Evolutionary conservation across 2,329 filamentous ascomycete species (phyloP).

Genomic region (Trichoderma endophyticum): DNA sequence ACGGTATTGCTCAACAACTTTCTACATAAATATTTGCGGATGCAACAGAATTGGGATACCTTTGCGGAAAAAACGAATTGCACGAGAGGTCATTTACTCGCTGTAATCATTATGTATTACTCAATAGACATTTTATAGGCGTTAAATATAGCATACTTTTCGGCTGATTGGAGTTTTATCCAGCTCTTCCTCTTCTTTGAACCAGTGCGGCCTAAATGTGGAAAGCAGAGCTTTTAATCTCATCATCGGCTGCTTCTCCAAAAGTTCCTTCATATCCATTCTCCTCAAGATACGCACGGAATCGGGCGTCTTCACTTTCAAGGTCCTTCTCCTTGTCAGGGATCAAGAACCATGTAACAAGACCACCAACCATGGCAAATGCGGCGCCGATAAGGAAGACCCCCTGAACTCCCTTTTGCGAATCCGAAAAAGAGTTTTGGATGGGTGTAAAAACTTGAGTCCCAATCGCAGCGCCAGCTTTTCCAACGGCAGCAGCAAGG

Average conservation of each 20-base stretch:
- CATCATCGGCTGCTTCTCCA: neutral
- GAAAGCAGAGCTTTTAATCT: neutral
- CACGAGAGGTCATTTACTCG: neutral
- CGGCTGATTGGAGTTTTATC: neutral
- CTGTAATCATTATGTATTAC: neutral
- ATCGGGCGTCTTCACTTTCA: constrained; percentile 23
- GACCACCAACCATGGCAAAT: constrained; percentile 26
- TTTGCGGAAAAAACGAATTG: neutral
- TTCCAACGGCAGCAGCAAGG: constrained; percentile 48
- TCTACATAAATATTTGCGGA: neutral
- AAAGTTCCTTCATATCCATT: constrained; percentile 20
- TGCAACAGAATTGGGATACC: neutral
- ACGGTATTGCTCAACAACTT: too few species aligned
- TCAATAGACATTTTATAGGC: neutral
- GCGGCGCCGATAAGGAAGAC: constrained; percentile 29
- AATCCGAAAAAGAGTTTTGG: constrained; percentile 24
- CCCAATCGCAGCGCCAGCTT: constrained; percentile 49
- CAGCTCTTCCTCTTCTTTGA: neutral
- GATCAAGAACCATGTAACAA: constrained; percentile 28
- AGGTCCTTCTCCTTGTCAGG: constrained; percentile 22
- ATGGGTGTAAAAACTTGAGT: constrained; percentile 32
- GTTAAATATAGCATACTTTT: neutral
- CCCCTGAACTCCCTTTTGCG: constrained; percentile 25
- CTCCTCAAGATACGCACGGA: constrained; percentile 23
- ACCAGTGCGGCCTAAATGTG: neutral